Evolutionary conservation across 257 asterid genomes (phyloP).

Genomic region (Solanum verrucosum): DNA sequence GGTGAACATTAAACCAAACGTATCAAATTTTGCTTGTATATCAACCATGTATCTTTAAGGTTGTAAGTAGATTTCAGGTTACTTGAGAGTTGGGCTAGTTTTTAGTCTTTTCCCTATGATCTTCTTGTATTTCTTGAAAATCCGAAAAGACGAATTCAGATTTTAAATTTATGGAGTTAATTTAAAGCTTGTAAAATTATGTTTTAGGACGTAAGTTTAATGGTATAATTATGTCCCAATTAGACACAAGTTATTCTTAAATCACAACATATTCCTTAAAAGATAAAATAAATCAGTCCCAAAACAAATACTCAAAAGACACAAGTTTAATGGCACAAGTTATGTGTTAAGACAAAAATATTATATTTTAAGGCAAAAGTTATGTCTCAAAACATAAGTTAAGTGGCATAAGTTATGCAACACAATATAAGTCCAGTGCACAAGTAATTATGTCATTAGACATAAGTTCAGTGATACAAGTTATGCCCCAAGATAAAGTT

Average conservation of each 20-base stretch:
- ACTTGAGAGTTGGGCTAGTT: not conserved
- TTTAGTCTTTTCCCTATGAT: not conserved
- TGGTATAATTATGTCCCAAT: not conserved
- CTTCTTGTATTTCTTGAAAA: not conserved
- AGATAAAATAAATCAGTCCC: too few relatives aligned
- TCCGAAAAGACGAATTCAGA: not conserved
- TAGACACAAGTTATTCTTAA: too few relatives aligned
- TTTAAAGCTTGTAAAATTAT: too few relatives aligned
- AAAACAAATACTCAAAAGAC: too few relatives aligned
- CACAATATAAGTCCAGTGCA: not conserved
- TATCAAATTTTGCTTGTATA: not conserved
- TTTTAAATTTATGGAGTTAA: too few relatives aligned
- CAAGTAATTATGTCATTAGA: not conserved
- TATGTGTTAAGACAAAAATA: too few relatives aligned
- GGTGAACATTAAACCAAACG: slow-evolving; percentile 2
- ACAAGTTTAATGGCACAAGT: not conserved
- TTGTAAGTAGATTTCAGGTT: not conserved
- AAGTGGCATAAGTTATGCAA: not conserved
- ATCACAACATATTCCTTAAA: too few relatives aligned
- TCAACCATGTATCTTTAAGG: not conserved
- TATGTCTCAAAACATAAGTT: not conserved
- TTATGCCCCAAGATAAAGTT: not conserved
- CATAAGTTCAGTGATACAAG: not conserved
- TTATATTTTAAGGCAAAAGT: not conserved
- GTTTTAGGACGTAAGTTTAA: not conserved